Conservation (phyloP, 164 flowering plant genomes). For the Chloranthus sessilifolius region DNA sequence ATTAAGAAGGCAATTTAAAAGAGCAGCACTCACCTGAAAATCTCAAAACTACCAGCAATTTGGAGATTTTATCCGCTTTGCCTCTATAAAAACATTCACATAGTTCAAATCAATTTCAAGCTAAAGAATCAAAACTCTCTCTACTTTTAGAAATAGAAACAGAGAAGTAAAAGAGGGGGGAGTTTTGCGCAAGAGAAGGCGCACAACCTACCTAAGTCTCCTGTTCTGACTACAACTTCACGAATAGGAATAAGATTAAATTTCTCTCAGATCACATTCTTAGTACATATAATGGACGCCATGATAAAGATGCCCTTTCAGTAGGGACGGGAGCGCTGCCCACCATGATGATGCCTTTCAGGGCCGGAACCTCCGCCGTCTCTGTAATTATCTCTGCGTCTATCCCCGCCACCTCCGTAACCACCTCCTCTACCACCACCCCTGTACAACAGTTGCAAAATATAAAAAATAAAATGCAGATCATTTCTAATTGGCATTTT, state of each 20-base stretch:
- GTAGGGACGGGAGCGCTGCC: conserved; percentile 90
- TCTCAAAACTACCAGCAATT: conserved; percentile 83
- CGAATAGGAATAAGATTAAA: conserved; percentile 19
- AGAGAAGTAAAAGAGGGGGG: conserved; percentile 16
- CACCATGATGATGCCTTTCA: conserved; percentile 76
- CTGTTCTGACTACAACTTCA: conserved; percentile 21
- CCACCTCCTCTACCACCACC: conserved; percentile 95
- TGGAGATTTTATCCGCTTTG: conserved; percentile 77
- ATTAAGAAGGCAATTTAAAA: conserved; percentile 14
- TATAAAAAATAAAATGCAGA: neutral
- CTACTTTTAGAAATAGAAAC: conserved; percentile 13
- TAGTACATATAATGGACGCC: conserved; percentile 45
- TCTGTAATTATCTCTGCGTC: conserved; percentile 80
- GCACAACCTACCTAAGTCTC: conserved; percentile 42
- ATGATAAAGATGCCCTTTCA: conserved; percentile 22
- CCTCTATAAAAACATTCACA: conserved; percentile 85
- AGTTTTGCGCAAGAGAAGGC: conserved; percentile 20
- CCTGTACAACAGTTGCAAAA: conserved; percentile 30
- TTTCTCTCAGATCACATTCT: conserved; percentile 24
- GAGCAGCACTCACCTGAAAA: conserved; percentile 87
- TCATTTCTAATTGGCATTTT: neutral
- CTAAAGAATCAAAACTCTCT: conserved; percentile 23
- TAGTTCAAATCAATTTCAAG: conserved; percentile 45
- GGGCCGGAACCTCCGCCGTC: conserved; percentile 88
- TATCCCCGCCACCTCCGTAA: conserved; percentile 70